Percentiles rank a stretch among this genome's conserved stretches.
Evolutionary conservation across 1,284 basidiomycete species (phyloP).

Genomic region (Vanrija sp.): DNA sequence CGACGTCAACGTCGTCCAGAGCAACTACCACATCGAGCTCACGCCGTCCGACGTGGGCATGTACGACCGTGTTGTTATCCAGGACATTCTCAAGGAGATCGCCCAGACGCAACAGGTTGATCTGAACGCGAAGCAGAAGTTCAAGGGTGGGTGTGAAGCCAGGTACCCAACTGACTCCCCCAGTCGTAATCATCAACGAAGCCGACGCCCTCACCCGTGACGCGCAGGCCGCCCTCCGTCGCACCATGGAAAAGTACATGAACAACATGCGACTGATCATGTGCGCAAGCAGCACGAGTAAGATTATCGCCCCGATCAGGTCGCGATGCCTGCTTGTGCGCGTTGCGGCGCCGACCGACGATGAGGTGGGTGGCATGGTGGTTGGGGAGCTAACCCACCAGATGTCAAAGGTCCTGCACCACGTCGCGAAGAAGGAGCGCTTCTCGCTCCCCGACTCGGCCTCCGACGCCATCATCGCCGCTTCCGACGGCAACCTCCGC

Average conservation of each 20-base stretch:
- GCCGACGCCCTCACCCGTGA: constrained; percentile 92
- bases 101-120: constrained; percentile 99
- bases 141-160: constrained; percentile 66
- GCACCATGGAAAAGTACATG: constrained; percentile 99
- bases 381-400: constrained; percentile 37
- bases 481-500: constrained; percentile 85
- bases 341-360: constrained; percentile 77
- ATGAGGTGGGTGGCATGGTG: constrained; percentile 57
- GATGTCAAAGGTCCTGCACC: constrained; percentile 75
- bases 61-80: constrained; percentile 92
- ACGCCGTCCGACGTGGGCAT: constrained; percentile 98
- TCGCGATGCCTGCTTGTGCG: constrained; percentile 90
- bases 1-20: constrained; percentile 94
- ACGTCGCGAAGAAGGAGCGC: constrained; percentile 76
- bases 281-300: constrained; percentile 94
- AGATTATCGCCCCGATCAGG: constrained; percentile 95
- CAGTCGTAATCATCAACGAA: constrained; percentile 96
- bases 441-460: constrained; percentile 76
- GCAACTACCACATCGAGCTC: constrained; percentile 96
- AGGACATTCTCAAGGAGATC: constrained; percentile 96
- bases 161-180: constrained; percentile 3
- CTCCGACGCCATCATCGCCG: constrained; percentile 66
- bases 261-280: constrained; percentile 94
- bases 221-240: constrained; percentile 91
- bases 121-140: constrained; percentile 87